phyloP scores from a whole-genome alignment of 2,329 filamentous ascomycete species.

The Sporothrix euskadiensis region DNA sequence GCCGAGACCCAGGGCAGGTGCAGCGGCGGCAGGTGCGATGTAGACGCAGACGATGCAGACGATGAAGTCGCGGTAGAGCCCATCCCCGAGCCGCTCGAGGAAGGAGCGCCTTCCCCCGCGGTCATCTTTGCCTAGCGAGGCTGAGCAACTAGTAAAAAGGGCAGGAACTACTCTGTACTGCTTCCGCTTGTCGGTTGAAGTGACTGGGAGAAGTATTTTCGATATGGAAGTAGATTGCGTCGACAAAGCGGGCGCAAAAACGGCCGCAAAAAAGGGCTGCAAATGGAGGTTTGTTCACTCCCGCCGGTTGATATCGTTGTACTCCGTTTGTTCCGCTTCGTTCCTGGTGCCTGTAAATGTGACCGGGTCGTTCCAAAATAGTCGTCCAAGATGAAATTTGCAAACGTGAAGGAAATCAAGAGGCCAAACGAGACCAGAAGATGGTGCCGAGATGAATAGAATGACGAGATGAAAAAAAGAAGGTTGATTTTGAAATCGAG shows the following conservation, averaged over 20 bases:
- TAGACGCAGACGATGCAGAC: neutral
- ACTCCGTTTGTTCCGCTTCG: neutral
- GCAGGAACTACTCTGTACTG: neutral
- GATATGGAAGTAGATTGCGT: constrained; percentile 4
- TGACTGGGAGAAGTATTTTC: neutral
- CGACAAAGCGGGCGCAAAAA: neutral
- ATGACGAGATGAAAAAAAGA: neutral
- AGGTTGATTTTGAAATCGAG: neutral
- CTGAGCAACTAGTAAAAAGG: too few relatives aligned
- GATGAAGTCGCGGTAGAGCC: neutral
- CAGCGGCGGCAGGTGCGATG: neutral
- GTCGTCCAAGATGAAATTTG: neutral
- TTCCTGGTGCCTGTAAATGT: neutral
- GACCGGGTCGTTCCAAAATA: neutral
- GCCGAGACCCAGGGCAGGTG: constrained; percentile 13
- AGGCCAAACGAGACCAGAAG: too few relatives aligned
- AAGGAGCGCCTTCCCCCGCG: constrained; percentile 18
- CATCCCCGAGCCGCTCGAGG: neutral
- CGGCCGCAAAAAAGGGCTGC: neutral
- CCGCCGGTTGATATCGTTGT: constrained; percentile 6
- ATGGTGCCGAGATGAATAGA: too few relatives aligned
- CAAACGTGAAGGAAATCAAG: neutral
- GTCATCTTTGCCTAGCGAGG: neutral
- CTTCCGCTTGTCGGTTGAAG: neutral
- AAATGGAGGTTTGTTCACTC: neutral